Evolutionary conservation across 345 rosid species (phyloP).

Genomic region (Salix udensis): DNA sequence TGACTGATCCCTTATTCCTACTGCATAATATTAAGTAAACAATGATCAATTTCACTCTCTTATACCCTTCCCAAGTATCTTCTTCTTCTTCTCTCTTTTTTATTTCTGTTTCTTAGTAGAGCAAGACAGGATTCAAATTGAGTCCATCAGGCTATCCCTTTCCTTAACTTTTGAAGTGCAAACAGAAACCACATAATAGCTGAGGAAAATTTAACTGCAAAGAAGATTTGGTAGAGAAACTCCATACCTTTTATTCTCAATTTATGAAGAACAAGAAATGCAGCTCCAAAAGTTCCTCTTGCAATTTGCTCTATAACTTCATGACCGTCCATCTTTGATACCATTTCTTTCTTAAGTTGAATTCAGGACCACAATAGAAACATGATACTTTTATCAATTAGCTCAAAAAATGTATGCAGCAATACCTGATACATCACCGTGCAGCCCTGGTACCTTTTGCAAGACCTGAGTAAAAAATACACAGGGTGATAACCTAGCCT

Average conservation of each 20-base stretch:
- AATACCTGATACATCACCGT: neutral
- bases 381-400: conserved; percentile 5
- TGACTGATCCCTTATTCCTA: no score
- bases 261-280: conserved; percentile 48
- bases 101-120: neutral
- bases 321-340: conserved; percentile 45
- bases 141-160: neutral
- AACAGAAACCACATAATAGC: neutral
- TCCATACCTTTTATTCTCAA: conserved; percentile 35
- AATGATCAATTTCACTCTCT: no score
- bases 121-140: neutral
- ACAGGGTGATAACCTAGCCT: neutral
- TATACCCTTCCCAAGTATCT: neutral
- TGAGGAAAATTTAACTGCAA: neutral
- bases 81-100: neutral
- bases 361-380: no score
- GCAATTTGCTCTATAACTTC: conserved; percentile 55
- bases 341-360: conserved; percentile 4
- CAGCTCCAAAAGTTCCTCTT: conserved; percentile 48
- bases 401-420: neutral
- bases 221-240: neutral
- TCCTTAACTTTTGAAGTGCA: neutral
- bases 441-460: neutral
- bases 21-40: no score
- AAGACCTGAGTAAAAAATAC: neutral